Conservation (phyloP, 768 basidiomycete genomes). For the Coprinopsis cinerea region DNA sequence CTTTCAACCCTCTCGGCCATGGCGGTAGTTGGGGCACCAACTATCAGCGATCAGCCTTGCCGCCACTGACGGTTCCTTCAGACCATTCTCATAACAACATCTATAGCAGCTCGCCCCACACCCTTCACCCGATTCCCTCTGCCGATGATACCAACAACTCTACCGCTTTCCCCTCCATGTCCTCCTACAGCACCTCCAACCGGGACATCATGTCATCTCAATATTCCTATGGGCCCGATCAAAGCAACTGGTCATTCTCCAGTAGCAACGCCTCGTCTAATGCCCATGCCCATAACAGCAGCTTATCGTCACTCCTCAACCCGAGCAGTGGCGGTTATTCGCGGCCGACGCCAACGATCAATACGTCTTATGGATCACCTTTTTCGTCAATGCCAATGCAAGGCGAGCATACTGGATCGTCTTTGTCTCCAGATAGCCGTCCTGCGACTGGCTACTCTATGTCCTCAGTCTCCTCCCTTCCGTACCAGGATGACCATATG, state of each 20-base stretch:
- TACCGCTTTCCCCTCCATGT: slow-evolving; percentile 35
- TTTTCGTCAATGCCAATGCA: slow-evolving; percentile 69
- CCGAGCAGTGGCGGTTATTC: slow-evolving; percentile 54
- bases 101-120: slow-evolving; percentile 57
- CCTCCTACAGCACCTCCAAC: slow-evolving; percentile 36
- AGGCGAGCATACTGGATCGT: slow-evolving; percentile 62
- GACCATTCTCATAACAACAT: slow-evolving; percentile 57
- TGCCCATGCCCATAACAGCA: slow-evolving; percentile 62
- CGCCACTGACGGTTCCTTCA: slow-evolving; percentile 79
- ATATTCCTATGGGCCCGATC: slow-evolving; percentile 61
- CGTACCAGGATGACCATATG: slow-evolving; percentile 55
- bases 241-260: slow-evolving; percentile 48
- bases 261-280: slow-evolving; percentile 35
- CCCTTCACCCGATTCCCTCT: slow-evolving; percentile 62
- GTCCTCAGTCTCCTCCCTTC: slow-evolving; percentile 71
- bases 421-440: slow-evolving; percentile 78
- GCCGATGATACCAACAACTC: slow-evolving; percentile 63
- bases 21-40: slow-evolving; percentile 52
- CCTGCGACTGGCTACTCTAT: slow-evolving; percentile 85
- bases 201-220: slow-evolving; percentile 46
- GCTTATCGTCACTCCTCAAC: slow-evolving; percentile 74
- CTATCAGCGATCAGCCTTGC: slow-evolving; percentile 54
- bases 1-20: slow-evolving; percentile 68
- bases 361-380: slow-evolving; percentile 64
- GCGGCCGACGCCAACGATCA: slow-evolving; percentile 64